phyloP scores from a whole-genome alignment of 1,284 basidiomycete genomes.

The Exsudoporus floridanus region DNA sequence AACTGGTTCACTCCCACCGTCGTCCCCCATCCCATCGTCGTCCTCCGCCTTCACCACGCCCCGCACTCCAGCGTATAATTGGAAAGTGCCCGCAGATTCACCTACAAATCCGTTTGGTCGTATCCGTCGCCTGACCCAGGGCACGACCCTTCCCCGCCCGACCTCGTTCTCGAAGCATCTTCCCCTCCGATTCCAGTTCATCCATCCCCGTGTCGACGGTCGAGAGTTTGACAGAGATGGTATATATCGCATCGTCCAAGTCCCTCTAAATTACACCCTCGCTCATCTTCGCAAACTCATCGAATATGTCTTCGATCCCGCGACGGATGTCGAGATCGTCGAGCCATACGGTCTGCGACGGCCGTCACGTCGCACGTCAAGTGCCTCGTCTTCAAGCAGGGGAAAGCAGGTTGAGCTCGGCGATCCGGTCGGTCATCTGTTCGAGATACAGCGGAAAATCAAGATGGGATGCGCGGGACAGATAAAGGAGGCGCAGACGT shows the following conservation, averaged over 20 bases:
- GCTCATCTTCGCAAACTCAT: slow-evolving; percentile 62
- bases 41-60: slow-evolving; percentile 29
- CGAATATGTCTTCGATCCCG: slow-evolving; percentile 56
- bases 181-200: slow-evolving; percentile 64
- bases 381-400: slow-evolving; percentile 10
- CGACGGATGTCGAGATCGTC: slow-evolving; percentile 24
- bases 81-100: slow-evolving; percentile 46
- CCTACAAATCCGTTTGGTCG: slow-evolving; percentile 57
- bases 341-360: slow-evolving; percentile 18
- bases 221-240: slow-evolving; percentile 40
- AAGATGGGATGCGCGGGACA: slow-evolving; percentile 49
- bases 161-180: slow-evolving; percentile 55
- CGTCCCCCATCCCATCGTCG: slow-evolving; percentile 29
- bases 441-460: slow-evolving; percentile 54
- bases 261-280: slow-evolving; percentile 69
- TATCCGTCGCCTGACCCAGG: slow-evolving; percentile 37
- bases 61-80: slow-evolving; percentile 27
- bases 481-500: slow-evolving; percentile 51
- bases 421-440: slow-evolving; percentile 46
- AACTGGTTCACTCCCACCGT: slow-evolving; percentile 26
- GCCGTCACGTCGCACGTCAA: slow-evolving; percentile 3
- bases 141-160: slow-evolving; percentile 45
- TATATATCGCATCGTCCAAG: slow-evolving; percentile 63
- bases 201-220: slow-evolving; percentile 34
- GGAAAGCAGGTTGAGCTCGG: slow-evolving; percentile 21